These are phyloP conservation scores for Podosphaera xanthii DNA, from an alignment of 2,329 filamentous ascomycete genomes.

Conservation along the genomic window DNA sequence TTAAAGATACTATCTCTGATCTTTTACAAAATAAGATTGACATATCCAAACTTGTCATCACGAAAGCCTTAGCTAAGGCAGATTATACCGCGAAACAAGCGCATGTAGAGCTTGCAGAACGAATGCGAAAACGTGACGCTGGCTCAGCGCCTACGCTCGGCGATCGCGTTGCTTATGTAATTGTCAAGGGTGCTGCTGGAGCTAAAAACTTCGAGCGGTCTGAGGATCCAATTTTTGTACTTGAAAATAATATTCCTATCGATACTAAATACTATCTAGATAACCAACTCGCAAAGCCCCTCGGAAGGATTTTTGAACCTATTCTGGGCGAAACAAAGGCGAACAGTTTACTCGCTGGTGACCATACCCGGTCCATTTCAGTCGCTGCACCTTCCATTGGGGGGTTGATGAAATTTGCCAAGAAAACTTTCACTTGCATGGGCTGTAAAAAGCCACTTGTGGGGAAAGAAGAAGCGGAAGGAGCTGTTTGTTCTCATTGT, in stretches of 20 bases:
- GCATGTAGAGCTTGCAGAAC: constrained; percentile 81
- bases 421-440: constrained; percentile 96
- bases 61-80: constrained; percentile 79
- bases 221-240: constrained; percentile 88
- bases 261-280: constrained; percentile 98
- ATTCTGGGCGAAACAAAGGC: constrained; percentile 89
- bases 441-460: constrained; percentile 92
- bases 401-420: constrained; percentile 93
- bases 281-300: constrained; percentile 88
- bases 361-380: constrained; percentile 83
- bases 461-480: constrained; percentile 53
- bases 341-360: constrained; percentile 64
- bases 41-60: constrained; percentile 98
- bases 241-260: constrained; percentile 94
- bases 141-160: constrained; percentile 82
- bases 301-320: constrained; percentile 90
- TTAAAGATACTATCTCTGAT: constrained; percentile 88
- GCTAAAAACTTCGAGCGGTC: constrained; percentile 94
- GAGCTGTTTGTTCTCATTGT: constrained; percentile 77
- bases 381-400: constrained; percentile 80
- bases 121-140: constrained; percentile 92
- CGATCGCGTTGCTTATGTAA: constrained; percentile 94
- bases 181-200: constrained; percentile 73
- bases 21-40: constrained; percentile 93
- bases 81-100: constrained; percentile 85